Percentiles rank a stretch among this genome's conserved stretches.
Conservation (phyloP, 805 yeast species). For the Myxozyma neglecta region DNA sequence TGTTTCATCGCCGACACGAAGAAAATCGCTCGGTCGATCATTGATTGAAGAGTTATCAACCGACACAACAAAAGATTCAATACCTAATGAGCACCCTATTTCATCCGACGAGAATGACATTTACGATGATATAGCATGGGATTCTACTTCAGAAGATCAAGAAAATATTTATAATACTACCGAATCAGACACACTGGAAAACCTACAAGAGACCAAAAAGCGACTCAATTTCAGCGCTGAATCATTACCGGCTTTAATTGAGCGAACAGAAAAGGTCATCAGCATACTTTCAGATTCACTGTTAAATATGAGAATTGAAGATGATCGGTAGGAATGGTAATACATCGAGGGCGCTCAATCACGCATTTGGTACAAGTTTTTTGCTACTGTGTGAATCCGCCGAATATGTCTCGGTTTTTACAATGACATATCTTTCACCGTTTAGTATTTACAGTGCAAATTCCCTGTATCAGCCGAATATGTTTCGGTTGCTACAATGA, state of each 20-base stretch:
- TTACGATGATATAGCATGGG: slow-evolving; percentile 14
- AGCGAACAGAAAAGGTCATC: slow-evolving; percentile 2
- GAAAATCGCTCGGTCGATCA: slow-evolving; percentile 6
- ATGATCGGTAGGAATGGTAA: too few species aligned
- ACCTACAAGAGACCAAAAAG: background rate
- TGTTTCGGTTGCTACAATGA: too few species aligned
- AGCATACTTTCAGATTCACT: background rate
- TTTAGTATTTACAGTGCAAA: too few species aligned
- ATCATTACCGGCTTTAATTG: slow-evolving; percentile 24
- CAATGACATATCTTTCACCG: too few species aligned
- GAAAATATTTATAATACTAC: background rate
- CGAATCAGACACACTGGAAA: background rate
- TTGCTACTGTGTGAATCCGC: too few species aligned
- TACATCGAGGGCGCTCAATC: too few species aligned
- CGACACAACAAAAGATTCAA: background rate
- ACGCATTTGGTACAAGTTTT: too few species aligned
- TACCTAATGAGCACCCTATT: background rate
- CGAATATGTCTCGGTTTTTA: too few species aligned
- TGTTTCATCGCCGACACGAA: background rate
- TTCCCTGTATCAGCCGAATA: too few species aligned
- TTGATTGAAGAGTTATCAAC: slow-evolving; percentile 6
- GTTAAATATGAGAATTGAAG: too few species aligned
- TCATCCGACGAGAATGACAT: background rate
- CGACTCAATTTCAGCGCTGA: slow-evolving; percentile 24
- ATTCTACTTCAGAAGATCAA: background rate